Evolutionary conservation across 768 basidiomycete species (phyloP), one percentile per base, ranked within the genome.

Genomic region (Dacryopinax spathularia): DNA sequence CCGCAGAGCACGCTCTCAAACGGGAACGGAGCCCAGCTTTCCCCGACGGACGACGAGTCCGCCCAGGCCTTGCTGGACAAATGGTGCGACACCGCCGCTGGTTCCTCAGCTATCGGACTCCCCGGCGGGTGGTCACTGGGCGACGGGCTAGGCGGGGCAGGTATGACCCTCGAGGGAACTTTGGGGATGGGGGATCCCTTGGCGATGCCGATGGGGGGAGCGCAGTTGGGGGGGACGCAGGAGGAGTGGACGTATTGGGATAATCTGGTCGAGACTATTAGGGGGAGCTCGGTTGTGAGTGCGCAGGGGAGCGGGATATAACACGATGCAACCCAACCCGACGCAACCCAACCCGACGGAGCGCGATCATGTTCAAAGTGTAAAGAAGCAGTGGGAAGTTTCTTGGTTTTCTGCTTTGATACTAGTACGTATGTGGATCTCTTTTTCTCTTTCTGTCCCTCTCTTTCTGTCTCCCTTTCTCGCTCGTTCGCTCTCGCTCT

Each of bases 231-330:
- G 39, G 62, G 31, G 31, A 62, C 31, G n/a, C 34, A 43, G 37
- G 79, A 82, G 15, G 88, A 89, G 73, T 88, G 84, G 82, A 82
- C 76, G 64, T 90, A 89, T 69, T 89, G 88, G 88, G 88, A 90
- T 70, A 82, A 83, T 20, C 72, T 90, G 65, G 84, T 90, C 43
- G 34, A 66, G 34, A 61, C 62, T 20, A 64, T 64, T 27, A 31
- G 64, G 12, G 64, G 62, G 33, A 61, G 64, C 33, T 61, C 34
- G 12, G 35, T 62, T 34, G 36, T 64, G 10, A 62, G 48, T 29
- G 48, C 48, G 3, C 48, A 56, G 29, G 48, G 48, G 20, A 56
- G 48, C 31, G 48, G 48, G 25, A 27, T 56, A 29, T 56, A 56
- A 29, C n/a, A n/a, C n/a, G n/a, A n/a, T n/a, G n/a, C n/a, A 29